Base-by-base conservation (phyloP, 1,284 basidiomycete species). In the Ustilago curta region DNA sequence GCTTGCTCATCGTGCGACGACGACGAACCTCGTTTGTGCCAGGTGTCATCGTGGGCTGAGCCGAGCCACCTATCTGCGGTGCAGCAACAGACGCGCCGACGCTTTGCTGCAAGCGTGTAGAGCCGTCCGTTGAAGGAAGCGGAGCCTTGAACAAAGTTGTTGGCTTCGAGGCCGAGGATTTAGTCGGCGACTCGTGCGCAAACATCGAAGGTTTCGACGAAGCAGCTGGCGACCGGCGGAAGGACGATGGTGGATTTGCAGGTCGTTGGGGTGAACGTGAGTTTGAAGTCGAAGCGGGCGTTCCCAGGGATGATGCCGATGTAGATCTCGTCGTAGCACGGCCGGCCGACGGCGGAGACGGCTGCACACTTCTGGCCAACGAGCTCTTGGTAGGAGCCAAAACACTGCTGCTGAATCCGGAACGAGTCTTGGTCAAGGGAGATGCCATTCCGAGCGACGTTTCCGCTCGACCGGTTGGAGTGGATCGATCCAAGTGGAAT, bases 301-400 rank as follows among this genome's bases (percentile, higher is more conserved):
- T 43, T 16, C 40, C 52, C 21, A 63, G 32, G 1, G 57, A 63
- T 16, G 67, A 63, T 9, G 60, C 27, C 5, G 60, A 52, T 5
- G 42, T 27, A 5, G 67, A 63, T 48, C 57, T 48, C 23, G 37
- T 42, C 8, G 60, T 31, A 8, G 52, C 19, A 16, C 45, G 50
- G 14, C 32, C 42, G 14, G 42, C 51, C 8, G 60, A 59, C 0
- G 60, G 52, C 3, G 67, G 53, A 19, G 60, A 52, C 9, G 42
- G 52, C 39, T 70, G 67, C 19, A 64, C 60, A 14, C 67, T 64
- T 32, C 60, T 55, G 8, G 67, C 67, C 43, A 63, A 19, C n/a
- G 67, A 70, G 53, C 67, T 70, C 35, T 64, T 70, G 11, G 67
- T 70, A 0, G 67, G 67, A 29, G 60, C 67, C 53, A 63, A 14